Conservation (phyloP, 2,329 filamentous ascomycete genomes). For the Gliomastix tumulicola region DNA sequence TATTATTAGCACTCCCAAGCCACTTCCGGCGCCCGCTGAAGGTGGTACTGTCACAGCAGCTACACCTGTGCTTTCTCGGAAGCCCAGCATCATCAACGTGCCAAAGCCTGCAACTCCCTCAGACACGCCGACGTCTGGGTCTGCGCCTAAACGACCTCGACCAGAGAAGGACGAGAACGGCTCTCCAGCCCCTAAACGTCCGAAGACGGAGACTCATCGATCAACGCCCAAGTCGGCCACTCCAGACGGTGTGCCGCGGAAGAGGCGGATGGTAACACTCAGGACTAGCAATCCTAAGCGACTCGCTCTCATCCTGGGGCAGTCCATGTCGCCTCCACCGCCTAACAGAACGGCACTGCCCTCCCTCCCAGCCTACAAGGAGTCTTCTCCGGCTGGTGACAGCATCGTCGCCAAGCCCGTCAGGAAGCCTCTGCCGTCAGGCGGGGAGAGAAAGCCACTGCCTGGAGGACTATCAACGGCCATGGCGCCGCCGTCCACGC, state of each 20-base stretch:
- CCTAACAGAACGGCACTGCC: constrained; percentile 23
- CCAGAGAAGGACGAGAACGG: constrained; percentile 26
- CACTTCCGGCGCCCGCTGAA: too few species aligned
- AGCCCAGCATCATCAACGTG: neutral
- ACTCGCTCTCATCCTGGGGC: constrained; percentile 23
- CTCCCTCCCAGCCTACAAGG: constrained; percentile 15
- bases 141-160: constrained; percentile 25
- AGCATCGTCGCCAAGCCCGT: constrained; percentile 23
- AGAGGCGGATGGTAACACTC: constrained; percentile 28
- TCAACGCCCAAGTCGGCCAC: constrained; percentile 9
- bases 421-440: constrained; percentile 24
- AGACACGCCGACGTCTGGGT: constrained; percentile 11
- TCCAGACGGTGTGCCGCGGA: constrained; percentile 12
- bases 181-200: constrained; percentile 26
- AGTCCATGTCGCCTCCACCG: constrained; percentile 13
- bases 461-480: constrained; percentile 14
- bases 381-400: constrained; percentile 13
- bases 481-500: too few species aligned
- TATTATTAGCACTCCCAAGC: too few species aligned
- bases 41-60: too few species aligned
- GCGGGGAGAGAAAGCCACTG: constrained; percentile 24
- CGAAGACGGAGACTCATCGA: constrained; percentile 25
- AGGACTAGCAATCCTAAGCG: constrained; percentile 24
- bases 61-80: neutral
- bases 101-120: neutral